These are phyloP conservation scores for Leishmania mexicana DNA, from an alignment of 208 protist species.

Conservation along the genomic window DNA sequence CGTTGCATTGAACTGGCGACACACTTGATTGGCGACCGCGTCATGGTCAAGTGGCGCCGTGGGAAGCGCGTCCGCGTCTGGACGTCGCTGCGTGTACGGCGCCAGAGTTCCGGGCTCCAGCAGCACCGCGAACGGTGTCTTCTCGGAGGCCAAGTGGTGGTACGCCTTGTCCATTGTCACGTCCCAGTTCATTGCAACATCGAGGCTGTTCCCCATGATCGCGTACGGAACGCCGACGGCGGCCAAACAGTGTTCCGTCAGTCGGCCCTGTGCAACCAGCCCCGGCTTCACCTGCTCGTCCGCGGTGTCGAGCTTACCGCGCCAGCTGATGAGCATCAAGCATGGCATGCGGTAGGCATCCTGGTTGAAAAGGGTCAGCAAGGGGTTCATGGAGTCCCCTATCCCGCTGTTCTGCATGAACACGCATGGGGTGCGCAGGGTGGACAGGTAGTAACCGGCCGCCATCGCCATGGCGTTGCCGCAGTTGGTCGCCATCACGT, in stretches of 20 bases:
- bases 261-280: slow-evolving; percentile 67
- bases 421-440: slow-evolving; percentile 62
- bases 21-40: slow-evolving; percentile 66
- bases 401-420: slow-evolving; percentile 84
- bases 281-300: slow-evolving; percentile 70
- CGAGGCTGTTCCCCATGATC: slow-evolving; percentile 57
- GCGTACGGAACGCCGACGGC: slow-evolving; percentile 55
- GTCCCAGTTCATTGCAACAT: slow-evolving; percentile 55
- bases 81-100: slow-evolving; percentile 35
- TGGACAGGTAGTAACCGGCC: slow-evolving; percentile 83
- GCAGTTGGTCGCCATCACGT: slow-evolving; percentile 83
- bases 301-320: slow-evolving; percentile 54
- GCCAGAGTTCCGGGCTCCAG: slow-evolving; percentile 59
- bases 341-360: slow-evolving; percentile 83
- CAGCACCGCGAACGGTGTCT: slow-evolving; percentile 76
- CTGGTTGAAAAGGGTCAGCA: slow-evolving; percentile 65
- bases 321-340: slow-evolving; percentile 83
- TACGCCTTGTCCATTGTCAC: slow-evolving; percentile 55
- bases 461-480: slow-evolving; percentile 85
- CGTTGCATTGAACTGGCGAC: slow-evolving; percentile 50
- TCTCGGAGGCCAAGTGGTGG: slow-evolving; percentile 49
- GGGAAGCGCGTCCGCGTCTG: slow-evolving; percentile 28
- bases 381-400: slow-evolving; percentile 77
- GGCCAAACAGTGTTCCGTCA: slow-evolving; percentile 58
- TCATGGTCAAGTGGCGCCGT: slow-evolving; percentile 56